phyloP scores from a whole-genome alignment of 257 asterid genomes.

The Gynochthodes officinalis region DNA sequence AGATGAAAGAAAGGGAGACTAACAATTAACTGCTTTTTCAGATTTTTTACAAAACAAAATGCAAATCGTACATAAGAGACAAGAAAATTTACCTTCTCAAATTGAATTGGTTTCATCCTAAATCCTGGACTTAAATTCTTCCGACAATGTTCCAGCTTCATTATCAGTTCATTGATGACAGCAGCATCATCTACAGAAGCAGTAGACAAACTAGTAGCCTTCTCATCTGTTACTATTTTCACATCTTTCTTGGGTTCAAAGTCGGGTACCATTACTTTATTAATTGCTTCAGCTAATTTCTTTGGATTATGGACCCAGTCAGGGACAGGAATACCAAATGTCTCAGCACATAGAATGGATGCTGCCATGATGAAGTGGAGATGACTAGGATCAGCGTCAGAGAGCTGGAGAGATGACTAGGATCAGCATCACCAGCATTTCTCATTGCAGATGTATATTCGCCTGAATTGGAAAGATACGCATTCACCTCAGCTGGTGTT shows the following conservation, averaged over 20 bases:
- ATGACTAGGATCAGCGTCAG: conserved; percentile 67
- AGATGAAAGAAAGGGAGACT: background rate
- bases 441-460: conserved; percentile 69
- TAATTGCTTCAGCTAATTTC: conserved; percentile 65
- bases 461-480: conserved; percentile 62
- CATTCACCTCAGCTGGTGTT: conserved; percentile 87
- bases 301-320: conserved; percentile 79
- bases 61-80: background rate
- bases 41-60: background rate
- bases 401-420: conserved; percentile 85
- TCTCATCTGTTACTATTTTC: conserved; percentile 89
- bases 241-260: conserved; percentile 64
- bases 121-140: conserved; percentile 50
- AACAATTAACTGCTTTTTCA: background rate
- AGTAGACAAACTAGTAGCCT: conserved; percentile 69
- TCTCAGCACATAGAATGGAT: conserved; percentile 76
- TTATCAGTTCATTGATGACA: conserved; percentile 58
- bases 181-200: conserved; percentile 81
- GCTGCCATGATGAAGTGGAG: conserved; percentile 82
- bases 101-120: conserved; percentile 86
- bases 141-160: conserved; percentile 63
- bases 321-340: conserved; percentile 73
- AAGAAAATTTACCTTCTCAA: conserved; percentile 65
- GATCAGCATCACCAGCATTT: conserved; percentile 86
- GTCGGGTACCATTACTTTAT: conserved; percentile 57